These are phyloP conservation scores for Boechera stricta DNA, from an alignment of 345 rosid species.

Conservation along the genomic window DNA sequence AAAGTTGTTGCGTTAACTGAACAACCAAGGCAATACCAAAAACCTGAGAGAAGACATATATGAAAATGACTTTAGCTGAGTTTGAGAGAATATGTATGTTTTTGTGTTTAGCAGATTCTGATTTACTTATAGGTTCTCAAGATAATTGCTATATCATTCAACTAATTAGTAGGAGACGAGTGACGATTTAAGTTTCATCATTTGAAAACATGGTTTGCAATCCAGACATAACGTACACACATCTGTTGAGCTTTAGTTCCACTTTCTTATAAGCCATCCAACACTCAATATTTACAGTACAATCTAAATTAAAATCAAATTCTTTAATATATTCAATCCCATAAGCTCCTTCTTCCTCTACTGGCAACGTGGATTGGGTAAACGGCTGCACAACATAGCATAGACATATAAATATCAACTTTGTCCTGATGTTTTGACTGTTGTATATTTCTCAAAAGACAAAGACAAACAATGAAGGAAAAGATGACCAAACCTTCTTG, in stretches of 20 bases:
- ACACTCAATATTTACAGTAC: conserved; percentile 34
- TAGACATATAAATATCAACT: conserved; percentile 6
- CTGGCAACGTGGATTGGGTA: conserved; percentile 33
- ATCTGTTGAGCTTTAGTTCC: conserved; percentile 20
- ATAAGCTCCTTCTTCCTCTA: conserved; percentile 32
- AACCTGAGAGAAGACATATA: neutral
- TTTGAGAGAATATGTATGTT: neutral
- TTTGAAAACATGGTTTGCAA: conserved; percentile 18
- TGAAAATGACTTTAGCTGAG: neutral
- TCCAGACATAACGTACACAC: conserved; percentile 27
- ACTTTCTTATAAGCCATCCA: conserved; percentile 25
- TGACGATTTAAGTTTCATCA: conserved; percentile 24
- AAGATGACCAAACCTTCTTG: conserved; percentile 38
- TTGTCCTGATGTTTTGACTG: conserved; percentile 5
- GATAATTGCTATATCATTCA: conserved; percentile 2
- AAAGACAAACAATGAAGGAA: neutral
- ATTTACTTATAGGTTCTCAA: conserved; percentile 8
- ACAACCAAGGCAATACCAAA: neutral
- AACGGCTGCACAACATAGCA: conserved; percentile 39
- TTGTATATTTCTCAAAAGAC: conserved; percentile 13
- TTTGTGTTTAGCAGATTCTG: neutral
- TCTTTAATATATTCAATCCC: conserved; percentile 18
- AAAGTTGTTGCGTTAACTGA: neutral
- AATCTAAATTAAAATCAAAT: conserved; percentile 21
- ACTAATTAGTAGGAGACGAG: neutral